Base-by-base conservation (phyloP, 2,329 filamentous ascomycete species). In the Escovopsis weberi region DNA sequence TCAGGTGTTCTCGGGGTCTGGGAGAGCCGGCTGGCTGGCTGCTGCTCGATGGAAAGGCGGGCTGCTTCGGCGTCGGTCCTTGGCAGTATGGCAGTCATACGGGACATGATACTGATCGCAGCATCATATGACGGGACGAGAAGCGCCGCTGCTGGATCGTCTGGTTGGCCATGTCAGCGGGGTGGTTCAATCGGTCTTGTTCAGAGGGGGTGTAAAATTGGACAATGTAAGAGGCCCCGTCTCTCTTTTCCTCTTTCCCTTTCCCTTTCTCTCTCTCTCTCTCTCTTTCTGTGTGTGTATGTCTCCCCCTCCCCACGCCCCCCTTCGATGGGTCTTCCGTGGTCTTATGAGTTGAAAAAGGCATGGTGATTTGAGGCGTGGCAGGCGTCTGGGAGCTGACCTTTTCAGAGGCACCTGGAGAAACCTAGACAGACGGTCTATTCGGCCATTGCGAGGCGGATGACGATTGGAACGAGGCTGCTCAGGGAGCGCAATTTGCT, bases 1-100 rank as follows among this genome's bases (percentile, higher is more conserved):
- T 34, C 40, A 42, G 42, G 42, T 36, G 40, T 46, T 9, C 33
- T 46, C 45, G 42, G 37, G 35, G 32, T 39, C 41, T 39, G 39
- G 18, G 39, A 44, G 11, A 32, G 28, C 28, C 8, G 28, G 28
- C 4, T 32, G 8, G 28, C 8, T 32, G 28, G 7, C 8, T 32
- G 28, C 6, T 30, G 28, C 8, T 9, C 11, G 28, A 32, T 32
- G 28, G 28, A 9, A 32, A 32, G 28, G 28, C 28, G 33, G 37
- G 42, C 8, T 26, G 37, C 39, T 46, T 52, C 48, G 50, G 47
- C 45, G 48, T 48, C 43, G 53, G 51, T 44, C 47, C 41, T 50
- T 42, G 46, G 47, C 43, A 50, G 43, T 48, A 43, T 47, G 47
- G 45, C 40, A 50, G 40, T 53, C 49, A 53, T 53, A 47, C 42